A percentile compares a stretch with the other conserved stretches of the same genome.
Evolutionary conservation across 768 basidiomycete genomes (phyloP).

Genomic region (Serendipita sp.): DNA sequence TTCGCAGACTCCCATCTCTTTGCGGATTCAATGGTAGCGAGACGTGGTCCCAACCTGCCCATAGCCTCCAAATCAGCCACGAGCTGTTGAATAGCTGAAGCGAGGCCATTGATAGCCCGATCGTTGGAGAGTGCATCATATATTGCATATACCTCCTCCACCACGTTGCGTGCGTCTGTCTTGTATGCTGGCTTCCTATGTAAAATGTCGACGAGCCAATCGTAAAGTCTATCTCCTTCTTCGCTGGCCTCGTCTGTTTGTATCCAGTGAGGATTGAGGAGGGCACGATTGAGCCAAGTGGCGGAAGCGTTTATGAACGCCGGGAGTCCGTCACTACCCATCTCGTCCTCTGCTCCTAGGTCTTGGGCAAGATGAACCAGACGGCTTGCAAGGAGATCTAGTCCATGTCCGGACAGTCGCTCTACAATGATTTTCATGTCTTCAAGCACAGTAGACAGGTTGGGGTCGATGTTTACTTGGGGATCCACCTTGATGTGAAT

Average conservation of each 20-base stretch:
- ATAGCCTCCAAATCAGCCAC: not conserved
- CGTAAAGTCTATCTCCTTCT: not conserved
- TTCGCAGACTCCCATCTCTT: conserved; percentile 9
- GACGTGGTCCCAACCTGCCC: conserved; percentile 3
- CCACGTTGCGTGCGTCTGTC: conserved; percentile 10
- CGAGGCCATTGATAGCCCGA: conserved; percentile 12
- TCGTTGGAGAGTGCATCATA: conserved; percentile 12
- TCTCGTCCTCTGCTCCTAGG: not conserved
- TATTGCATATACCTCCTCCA: conserved; percentile 14
- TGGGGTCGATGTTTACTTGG: not conserved
- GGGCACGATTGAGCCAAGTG: not conserved
- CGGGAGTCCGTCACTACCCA: not conserved
- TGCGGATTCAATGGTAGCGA: not conserved
- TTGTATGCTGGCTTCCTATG: conserved; percentile 9
- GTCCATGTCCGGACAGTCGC: not conserved
- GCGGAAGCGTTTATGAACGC: not conserved
- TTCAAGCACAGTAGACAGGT: not conserved
- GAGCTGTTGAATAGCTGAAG: conserved; percentile 12
- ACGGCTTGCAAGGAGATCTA: not conserved
- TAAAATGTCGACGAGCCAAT: not conserved
- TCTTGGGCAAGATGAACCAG: not conserved
- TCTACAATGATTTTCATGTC: not conserved
- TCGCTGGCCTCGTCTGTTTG: not conserved
- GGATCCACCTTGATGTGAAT: not conserved
- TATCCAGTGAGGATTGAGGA: not conserved